Evolutionary conservation across 768 basidiomycete species (phyloP), one percentile per base, ranked within the genome.

Genomic region (Cubamyces lactineus): DNA sequence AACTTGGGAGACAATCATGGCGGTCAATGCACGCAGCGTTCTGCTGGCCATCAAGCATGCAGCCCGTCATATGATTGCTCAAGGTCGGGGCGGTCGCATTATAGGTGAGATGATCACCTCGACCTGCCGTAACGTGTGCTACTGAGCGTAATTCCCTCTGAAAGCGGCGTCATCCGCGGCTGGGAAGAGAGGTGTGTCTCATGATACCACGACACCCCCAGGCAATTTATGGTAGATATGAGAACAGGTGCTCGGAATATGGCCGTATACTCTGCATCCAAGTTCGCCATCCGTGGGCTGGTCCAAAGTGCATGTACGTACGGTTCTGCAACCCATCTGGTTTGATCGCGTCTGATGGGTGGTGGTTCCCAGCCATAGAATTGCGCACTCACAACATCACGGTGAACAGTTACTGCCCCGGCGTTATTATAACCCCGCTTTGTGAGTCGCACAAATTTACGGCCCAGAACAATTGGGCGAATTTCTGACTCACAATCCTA

Each of bases 41-140:
- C 73, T 81, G 64, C 67, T 80, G 17, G 75, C 73, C 52, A 79
- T 79, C 63, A 81, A 79, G 61, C 71, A 76, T 53, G 81, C 78
- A 13, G 81, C 79, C 7, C 64, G 66, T 24, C 74, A 77, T 61
- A 81, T 81, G 81, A 69, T 82, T 50, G 72, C 74, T 28, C 81
- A 78, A 63, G 79, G 77, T 7, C 64, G 48, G 6, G 77, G 78
- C 12, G 79, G 80, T 7, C 42, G 19, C 12, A 43, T 43, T 6
- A 43, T 43, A 15, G 19, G 42, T 16, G 11, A 43, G 42, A 43
- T 43, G 42, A 5, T 34, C 34, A 34, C 42, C 30, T 30, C 6
- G 1, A 24, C n/a, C 43, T 2, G 16, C 24, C 4, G 21, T 15
- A 15, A 15, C 30, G 23, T 26, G 6, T 21, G 30, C 15, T 34